Evolutionary conservation across 805 yeast species (phyloP).

Genomic region (Yarrowia sp.): DNA sequence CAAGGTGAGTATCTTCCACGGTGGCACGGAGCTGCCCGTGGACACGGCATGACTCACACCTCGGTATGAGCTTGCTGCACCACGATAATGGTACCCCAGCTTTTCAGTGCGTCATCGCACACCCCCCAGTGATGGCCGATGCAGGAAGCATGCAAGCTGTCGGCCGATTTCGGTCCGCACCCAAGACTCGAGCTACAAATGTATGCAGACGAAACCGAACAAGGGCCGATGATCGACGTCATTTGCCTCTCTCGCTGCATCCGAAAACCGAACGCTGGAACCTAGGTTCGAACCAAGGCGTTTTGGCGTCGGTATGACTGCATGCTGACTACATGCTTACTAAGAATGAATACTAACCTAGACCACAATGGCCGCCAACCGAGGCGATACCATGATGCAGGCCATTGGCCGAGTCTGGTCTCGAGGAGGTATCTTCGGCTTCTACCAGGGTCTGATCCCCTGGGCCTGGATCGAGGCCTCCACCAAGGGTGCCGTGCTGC

Average conservation of each 20-base stretch:
- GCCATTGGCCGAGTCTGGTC: constrained; percentile 84
- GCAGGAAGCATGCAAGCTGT: constrained; percentile 18
- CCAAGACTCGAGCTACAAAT: neutral
- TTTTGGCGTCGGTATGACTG: too few relatives aligned
- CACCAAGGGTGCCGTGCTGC: constrained; percentile 96
- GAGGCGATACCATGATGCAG: constrained; percentile 69
- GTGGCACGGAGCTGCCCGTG: neutral
- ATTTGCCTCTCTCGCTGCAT: too few relatives aligned
- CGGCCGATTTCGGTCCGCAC: constrained; percentile 26
- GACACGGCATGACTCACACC: constrained; percentile 2
- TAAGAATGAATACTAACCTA: constrained; percentile 46
- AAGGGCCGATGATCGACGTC: constrained; percentile 12
- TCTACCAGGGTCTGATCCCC: constrained; percentile 96
- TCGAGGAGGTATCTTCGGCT: constrained; percentile 90
- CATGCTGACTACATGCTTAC: neutral
- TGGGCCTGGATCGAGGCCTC: constrained; percentile 99
- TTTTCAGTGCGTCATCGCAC: constrained; percentile 32
- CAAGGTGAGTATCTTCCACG: constrained; percentile 47
- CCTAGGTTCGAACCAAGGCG: too few relatives aligned
- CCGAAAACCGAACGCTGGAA: neutral
- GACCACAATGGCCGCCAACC: constrained; percentile 98
- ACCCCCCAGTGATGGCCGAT: constrained; percentile 1
- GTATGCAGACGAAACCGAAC: constrained; percentile 10
- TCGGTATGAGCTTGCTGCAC: constrained; percentile 38
- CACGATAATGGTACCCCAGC: constrained; percentile 36